phyloP scores from a whole-genome alignment of 2,329 filamentous ascomycete species.

The Myriosclerotinia duriaeana region DNA sequence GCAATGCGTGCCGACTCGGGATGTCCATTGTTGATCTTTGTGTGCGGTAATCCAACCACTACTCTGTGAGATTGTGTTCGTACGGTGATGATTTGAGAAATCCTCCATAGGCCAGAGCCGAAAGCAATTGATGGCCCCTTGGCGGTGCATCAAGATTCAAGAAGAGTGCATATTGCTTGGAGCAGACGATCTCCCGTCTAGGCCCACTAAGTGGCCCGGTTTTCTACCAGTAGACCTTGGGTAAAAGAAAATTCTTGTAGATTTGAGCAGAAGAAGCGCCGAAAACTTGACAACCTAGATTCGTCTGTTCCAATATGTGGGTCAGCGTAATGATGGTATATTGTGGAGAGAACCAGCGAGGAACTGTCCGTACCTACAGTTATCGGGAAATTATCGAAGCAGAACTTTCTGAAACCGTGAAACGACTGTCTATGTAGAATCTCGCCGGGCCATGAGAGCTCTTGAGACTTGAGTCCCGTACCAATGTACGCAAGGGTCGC shows the following conservation, averaged over 20 bases:
- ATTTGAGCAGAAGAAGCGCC: neutral
- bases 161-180: slow-evolving; percentile 4
- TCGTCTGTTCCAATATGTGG: neutral
- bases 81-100: neutral
- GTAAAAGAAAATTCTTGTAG: neutral
- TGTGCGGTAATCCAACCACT: neutral
- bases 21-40: neutral
- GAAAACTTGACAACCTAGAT: neutral
- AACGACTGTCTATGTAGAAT: neutral
- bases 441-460: neutral
- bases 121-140: neutral
- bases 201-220: no score
- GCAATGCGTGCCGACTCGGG: slow-evolving; percentile 3
- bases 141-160: neutral
- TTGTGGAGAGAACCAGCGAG: neutral
- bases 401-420: neutral
- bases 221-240: neutral
- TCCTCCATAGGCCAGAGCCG: neutral
- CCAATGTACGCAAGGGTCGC: neutral
- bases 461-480: neutral
- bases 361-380: neutral
- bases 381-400: neutral
- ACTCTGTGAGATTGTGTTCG: neutral
- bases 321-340: neutral
- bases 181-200: slow-evolving; percentile 12